Conservation (phyloP, 176 grass and related monocot species). For the Zoysia japonica region DNA sequence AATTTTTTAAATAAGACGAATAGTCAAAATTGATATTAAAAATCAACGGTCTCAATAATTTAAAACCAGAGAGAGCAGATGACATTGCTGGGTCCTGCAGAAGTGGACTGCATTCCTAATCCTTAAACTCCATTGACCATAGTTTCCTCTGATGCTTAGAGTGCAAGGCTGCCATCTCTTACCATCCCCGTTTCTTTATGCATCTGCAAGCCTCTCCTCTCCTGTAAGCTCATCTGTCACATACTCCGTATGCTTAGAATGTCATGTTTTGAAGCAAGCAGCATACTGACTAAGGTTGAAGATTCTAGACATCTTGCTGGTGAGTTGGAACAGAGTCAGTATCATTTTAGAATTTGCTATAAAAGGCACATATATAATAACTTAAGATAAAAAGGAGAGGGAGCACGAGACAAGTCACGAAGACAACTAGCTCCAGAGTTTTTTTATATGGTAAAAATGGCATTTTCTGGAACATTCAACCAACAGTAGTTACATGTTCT, state of each 20-base stretch:
- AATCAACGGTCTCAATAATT: no score
- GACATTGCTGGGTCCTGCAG: slow-evolving; percentile 42
- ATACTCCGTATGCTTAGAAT: slow-evolving; percentile 16
- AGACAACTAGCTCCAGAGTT: slow-evolving; percentile 15
- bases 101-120: slow-evolving; percentile 74
- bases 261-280: slow-evolving; percentile 35
- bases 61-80: neutral
- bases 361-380: neutral
- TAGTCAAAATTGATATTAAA: no score
- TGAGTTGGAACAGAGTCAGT: slow-evolving; percentile 25
- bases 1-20: no score
- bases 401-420: slow-evolving; percentile 20
- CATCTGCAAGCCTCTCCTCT: slow-evolving; percentile 32
- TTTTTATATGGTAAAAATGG: slow-evolving; percentile 10
- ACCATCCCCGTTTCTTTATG: slow-evolving; percentile 37
- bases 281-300: slow-evolving; percentile 22
- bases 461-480: slow-evolving; percentile 21
- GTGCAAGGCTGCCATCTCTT: slow-evolving; percentile 38
- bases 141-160: slow-evolving; percentile 39
- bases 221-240: neutral
- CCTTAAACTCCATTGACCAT: slow-evolving; percentile 51
- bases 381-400: neutral
- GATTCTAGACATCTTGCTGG: slow-evolving; percentile 23
- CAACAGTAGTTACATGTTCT: slow-evolving; percentile 40
- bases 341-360: slow-evolving; percentile 5